phyloP scores from a whole-genome alignment of 495 filamentous ascomycete species.

The Annulohypoxylon nitens region DNA sequence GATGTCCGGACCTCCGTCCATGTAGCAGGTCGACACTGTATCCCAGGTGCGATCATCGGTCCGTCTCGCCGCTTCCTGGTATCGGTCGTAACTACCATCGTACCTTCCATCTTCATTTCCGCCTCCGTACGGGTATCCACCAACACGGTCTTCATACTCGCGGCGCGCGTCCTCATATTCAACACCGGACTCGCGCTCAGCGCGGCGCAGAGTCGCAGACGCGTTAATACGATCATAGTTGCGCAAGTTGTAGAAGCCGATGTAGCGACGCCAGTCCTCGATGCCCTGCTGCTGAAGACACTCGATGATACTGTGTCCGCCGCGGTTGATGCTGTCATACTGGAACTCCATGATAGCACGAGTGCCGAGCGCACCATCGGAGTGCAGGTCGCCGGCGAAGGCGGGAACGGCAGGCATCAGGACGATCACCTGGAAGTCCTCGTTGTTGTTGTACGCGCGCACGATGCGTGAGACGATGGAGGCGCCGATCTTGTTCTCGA shows the following conservation, averaged over 20 bases:
- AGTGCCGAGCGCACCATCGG: slow-evolving; percentile 84
- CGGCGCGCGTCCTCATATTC: slow-evolving; percentile 77
- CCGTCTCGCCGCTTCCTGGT: slow-evolving; percentile 74
- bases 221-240: slow-evolving; percentile 93
- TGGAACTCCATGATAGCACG: slow-evolving; percentile 97
- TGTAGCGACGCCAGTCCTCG: slow-evolving; percentile 78
- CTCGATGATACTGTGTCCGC: slow-evolving; percentile 89
- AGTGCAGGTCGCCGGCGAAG: slow-evolving; percentile 89
- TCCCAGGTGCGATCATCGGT: slow-evolving; percentile 73
- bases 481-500: slow-evolving; percentile 88
- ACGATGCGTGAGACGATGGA: slow-evolving; percentile 91
- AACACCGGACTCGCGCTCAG: slow-evolving; percentile 76
- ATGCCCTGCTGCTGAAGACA: slow-evolving; percentile 76
- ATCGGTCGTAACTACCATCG: slow-evolving; percentile 61
- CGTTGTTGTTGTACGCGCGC: slow-evolving; percentile 75
- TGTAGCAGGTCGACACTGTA: slow-evolving; percentile 83
- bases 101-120: slow-evolving; percentile 37
- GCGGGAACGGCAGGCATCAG: slow-evolving; percentile 89
- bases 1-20: slow-evolving; percentile 83
- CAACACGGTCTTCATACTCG: slow-evolving; percentile 71
- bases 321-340: slow-evolving; percentile 88
- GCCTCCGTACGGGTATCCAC: slow-evolving; percentile 45
- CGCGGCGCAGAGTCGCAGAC: slow-evolving; percentile 71
- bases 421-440: slow-evolving; percentile 87
- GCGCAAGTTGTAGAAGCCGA: slow-evolving; percentile 94